Conservation (phyloP, 768 basidiomycete species). For the Auricularia auricula-judae region DNA sequence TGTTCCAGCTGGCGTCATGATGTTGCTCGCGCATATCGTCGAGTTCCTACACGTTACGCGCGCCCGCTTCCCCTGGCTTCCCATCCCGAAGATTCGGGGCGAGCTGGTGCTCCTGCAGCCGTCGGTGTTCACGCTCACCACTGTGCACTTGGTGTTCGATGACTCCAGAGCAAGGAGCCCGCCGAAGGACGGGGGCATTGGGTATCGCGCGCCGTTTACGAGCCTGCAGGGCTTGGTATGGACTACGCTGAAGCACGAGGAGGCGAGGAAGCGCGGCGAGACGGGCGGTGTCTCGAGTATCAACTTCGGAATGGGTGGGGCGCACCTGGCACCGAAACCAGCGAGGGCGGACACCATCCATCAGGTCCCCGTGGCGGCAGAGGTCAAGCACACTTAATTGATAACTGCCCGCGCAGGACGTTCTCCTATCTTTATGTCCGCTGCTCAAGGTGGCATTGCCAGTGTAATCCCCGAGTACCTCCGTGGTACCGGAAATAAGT, state of each 20-base stretch:
- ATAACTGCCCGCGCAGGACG: no score
- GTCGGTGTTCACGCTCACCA: conserved; percentile 40
- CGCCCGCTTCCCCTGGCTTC: not conserved
- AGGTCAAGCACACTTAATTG: not conserved
- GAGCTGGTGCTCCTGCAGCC: conserved; percentile 50
- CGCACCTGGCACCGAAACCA: not conserved
- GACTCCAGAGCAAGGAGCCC: conserved; percentile 45
- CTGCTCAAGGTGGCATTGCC: no score
- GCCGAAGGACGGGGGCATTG: conserved; percentile 34
- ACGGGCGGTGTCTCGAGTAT: not conserved
- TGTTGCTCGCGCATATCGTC: conserved; percentile 48
- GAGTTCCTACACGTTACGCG: conserved; percentile 44
- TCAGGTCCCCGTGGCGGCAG: not conserved
- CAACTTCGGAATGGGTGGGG: not conserved
- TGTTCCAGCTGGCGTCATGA: conserved; percentile 53
- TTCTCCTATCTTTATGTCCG: no score
- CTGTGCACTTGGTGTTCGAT: conserved; percentile 49
- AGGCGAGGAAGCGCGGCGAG: not conserved
- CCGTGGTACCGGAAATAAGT: no score
- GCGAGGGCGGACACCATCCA: not conserved
- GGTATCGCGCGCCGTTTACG: conserved; percentile 48
- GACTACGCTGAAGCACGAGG: not conserved
- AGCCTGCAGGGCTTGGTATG: conserved; percentile 37
- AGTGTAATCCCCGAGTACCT: no score
- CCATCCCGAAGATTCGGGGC: conserved; percentile 12